Evolutionary conservation across 495 filamentous ascomycete genomes (phyloP).

Genomic region (Aspergillus funiculosus): DNA sequence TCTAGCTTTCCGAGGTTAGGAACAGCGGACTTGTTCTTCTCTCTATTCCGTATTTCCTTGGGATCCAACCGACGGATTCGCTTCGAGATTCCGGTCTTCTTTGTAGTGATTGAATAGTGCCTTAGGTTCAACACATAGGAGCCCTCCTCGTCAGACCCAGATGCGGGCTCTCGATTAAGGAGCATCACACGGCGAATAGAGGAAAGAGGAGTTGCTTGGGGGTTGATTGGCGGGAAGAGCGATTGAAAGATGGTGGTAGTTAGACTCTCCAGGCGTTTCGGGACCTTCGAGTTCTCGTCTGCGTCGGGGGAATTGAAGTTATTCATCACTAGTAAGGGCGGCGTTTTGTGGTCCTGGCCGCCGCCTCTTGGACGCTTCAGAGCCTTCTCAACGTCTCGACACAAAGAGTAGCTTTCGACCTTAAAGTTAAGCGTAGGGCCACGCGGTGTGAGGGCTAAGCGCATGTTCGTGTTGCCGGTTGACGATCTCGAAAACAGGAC

Average conservation of each 20-base stretch:
- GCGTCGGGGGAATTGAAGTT: slow-evolving; percentile 71
- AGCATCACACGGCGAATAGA: slow-evolving; percentile 86
- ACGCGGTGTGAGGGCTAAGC: slow-evolving; percentile 80
- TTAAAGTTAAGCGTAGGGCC: slow-evolving; percentile 92
- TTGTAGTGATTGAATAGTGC: slow-evolving; percentile 92
- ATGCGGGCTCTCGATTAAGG: slow-evolving; percentile 66
- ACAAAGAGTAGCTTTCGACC: slow-evolving; percentile 93
- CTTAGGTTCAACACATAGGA: slow-evolving; percentile 84
- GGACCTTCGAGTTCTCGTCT: slow-evolving; percentile 53
- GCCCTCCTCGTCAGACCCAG: slow-evolving; percentile 49
- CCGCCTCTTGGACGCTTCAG: slow-evolving; percentile 75
- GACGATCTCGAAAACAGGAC: slow-evolving; percentile 88
- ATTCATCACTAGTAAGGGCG: slow-evolving; percentile 96
- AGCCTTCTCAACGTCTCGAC: slow-evolving; percentile 78
- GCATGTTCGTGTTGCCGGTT: slow-evolving; percentile 86
- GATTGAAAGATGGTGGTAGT: slow-evolving; percentile 93
- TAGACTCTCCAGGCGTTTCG: slow-evolving; percentile 86
- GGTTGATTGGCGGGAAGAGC: slow-evolving; percentile 93
- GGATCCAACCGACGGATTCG: slow-evolving; percentile 76
- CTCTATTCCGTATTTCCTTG: slow-evolving; percentile 65
- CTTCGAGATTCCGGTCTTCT: slow-evolving; percentile 74
- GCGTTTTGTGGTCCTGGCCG: slow-evolving; percentile 73
- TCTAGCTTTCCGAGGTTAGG: slow-evolving; percentile 86
- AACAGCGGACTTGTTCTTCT: slow-evolving; percentile 60
- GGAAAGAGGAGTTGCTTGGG: slow-evolving; percentile 77